Evolutionary conservation across 2,329 filamentous ascomycete genomes (phyloP), one percentile per base, ranked within the genome.

Genomic region (Herpomyces periplanetae): DNA sequence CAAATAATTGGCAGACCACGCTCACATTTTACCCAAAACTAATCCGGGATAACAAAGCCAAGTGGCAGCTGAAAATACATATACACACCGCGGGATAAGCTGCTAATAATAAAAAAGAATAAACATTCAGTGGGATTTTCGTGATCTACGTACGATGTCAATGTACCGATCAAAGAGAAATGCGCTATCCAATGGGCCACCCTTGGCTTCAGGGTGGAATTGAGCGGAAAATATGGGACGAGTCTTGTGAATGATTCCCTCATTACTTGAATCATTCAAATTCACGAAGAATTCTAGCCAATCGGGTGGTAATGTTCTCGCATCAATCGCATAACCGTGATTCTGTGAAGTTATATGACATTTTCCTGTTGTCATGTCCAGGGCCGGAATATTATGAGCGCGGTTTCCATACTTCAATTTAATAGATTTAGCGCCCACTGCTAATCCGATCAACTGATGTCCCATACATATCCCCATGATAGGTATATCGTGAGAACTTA

Each of bases 341-440:
- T 91, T 91, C 49, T 96, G 80, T 39, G 62, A 73, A 23, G 75
- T 91, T 40, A 91, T 91, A 48, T 91, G 75, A 56, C 80, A 91
- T 40, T 75, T 69, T 22, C 80, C 75, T 14, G 75, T 91, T 24
- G 66, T 87, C 38, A 88, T 49, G 37, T 91, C 75, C 23, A 91
- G 48, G 24, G 73, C 71, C 5, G 80, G 80, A 32, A 91, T 91
- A 50, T 96, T 96, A 51, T 91, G 80, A 8, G 73, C 80, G 30
- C 80, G 65, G 53, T 96, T 96, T 34, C 80, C 80, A 41, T 88
- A 96, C 55, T 91, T 91, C 42, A 96, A 57, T 55, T 91, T 91
- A 44, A 84, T 62, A 25, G 80, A 91, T 31, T 57, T 52, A 21
- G 68, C 80, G 26, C 80, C 80, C 23, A 64, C 52, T 18, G 80